Percentiles rank a stretch among this genome's conserved stretches.
These are phyloP conservation scores for Paramarasmius palmivorus DNA, from an alignment of 1,284 basidiomycete species.

Conservation along the genomic window DNA sequence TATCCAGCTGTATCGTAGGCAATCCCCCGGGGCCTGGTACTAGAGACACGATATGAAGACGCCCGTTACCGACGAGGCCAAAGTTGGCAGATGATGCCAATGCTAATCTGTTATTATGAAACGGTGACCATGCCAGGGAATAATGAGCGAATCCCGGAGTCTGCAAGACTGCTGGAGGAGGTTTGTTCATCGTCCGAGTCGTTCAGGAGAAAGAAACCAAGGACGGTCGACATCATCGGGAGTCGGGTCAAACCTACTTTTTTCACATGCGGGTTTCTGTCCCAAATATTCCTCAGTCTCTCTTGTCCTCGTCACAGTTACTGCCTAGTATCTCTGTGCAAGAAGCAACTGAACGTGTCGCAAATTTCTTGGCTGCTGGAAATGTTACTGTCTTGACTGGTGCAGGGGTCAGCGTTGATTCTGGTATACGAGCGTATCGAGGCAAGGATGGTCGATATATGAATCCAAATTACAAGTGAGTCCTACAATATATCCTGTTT, in stretches of 20 bases:
- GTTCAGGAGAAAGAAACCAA: slow-evolving; percentile 1
- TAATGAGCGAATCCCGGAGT: slow-evolving; percentile 91
- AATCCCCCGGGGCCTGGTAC: slow-evolving; percentile 46
- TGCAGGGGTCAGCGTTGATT: slow-evolving; percentile 91
- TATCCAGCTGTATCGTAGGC: slow-evolving; percentile 56
- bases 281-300: slow-evolving; percentile 68
- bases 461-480: slow-evolving; percentile 90
- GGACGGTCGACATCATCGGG: background rate
- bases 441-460: slow-evolving; percentile 83
- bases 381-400: slow-evolving; percentile 81
- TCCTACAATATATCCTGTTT: slow-evolving; percentile 14
- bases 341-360: slow-evolving; percentile 65
- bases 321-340: slow-evolving; percentile 44
- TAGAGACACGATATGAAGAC: slow-evolving; percentile 71
- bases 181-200: slow-evolving; percentile 42
- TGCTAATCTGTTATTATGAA: slow-evolving; percentile 81
- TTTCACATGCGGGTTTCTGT: slow-evolving; percentile 79
- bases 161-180: slow-evolving; percentile 53
- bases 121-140: slow-evolving; percentile 88
- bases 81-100: slow-evolving; percentile 93
- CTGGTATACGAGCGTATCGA: slow-evolving; percentile 87
- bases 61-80: slow-evolving; percentile 93
- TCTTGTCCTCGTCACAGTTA: slow-evolving; percentile 43
- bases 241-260: background rate
- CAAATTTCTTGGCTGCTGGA: slow-evolving; percentile 66